These are phyloP conservation scores for Arxiozyma telluris DNA, from an alignment of 1,139 yeast species.

Conservation along the genomic window DNA sequence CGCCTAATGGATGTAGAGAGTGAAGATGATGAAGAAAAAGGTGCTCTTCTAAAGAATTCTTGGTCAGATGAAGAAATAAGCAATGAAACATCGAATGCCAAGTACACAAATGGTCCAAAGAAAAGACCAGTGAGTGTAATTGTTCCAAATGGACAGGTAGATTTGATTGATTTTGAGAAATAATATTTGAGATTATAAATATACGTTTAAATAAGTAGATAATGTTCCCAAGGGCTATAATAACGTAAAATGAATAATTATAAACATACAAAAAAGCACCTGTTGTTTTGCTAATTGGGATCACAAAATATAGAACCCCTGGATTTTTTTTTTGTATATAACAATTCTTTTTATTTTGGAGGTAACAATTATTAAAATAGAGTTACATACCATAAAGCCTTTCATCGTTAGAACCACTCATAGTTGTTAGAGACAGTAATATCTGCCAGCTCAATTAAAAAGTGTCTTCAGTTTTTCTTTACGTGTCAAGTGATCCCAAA, in stretches of 20 bases:
- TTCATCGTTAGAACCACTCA: no score
- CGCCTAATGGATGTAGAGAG: not conserved
- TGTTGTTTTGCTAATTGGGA: not conserved
- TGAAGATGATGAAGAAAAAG: constrained; percentile 16
- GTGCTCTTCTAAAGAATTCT: constrained; percentile 15
- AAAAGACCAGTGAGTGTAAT: not conserved
- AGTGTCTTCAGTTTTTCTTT: not conserved
- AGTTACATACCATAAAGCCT: not conserved
- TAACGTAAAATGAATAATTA: no score
- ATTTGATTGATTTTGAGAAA: not conserved
- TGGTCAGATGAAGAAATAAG: constrained; percentile 16
- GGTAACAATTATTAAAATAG: no score
- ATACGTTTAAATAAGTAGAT: not conserved
- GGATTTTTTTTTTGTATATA: not conserved
- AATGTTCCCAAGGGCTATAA: not conserved
- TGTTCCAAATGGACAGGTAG: not conserved
- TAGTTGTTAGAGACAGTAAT: not conserved
- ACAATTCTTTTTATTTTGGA: no score
- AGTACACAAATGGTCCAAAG: not conserved
- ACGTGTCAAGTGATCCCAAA: not conserved
- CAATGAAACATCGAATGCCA: constrained; percentile 4
- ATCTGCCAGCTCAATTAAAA: not conserved
- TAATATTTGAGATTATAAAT: not conserved
- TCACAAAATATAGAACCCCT: no score
- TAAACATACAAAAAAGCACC: not conserved